Percentiles rank a stretch among this genome's conserved stretches.
These are phyloP conservation scores for Pythium biforme DNA, from an alignment of 352 stramenopile genomes.

Conservation along the genomic window DNA sequence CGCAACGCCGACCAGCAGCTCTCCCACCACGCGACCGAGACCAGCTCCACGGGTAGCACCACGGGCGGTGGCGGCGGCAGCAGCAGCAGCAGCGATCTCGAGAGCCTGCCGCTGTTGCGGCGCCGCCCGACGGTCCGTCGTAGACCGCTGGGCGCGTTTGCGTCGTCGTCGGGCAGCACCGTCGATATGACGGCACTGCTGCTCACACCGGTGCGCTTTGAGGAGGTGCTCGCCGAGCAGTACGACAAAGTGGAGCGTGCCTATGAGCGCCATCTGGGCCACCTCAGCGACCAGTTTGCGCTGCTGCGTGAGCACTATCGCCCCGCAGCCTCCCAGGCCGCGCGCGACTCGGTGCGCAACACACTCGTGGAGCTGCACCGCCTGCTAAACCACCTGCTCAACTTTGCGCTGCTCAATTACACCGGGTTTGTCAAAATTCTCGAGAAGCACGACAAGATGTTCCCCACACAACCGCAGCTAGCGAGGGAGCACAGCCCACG, in stretches of 20 bases:
- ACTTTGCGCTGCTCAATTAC: conserved; percentile 98
- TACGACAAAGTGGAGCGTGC: conserved; percentile 92
- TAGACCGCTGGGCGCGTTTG: background rate
- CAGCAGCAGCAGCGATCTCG: conserved; percentile 1
- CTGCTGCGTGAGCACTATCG: conserved; percentile 76
- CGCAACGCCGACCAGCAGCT: conserved; percentile 42
- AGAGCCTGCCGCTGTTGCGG: conserved; percentile 1
- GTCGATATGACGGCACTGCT: conserved; percentile 36
- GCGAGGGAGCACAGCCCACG: conserved; percentile 38
- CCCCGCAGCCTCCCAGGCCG: conserved; percentile 46
- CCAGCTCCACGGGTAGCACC: too few species aligned
- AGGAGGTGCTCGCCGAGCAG: conserved; percentile 76
- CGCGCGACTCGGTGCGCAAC: conserved; percentile 91
- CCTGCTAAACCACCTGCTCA: conserved; percentile 92
- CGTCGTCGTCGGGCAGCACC: background rate
- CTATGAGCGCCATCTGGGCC: conserved; percentile 81
- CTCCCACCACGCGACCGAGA: background rate
- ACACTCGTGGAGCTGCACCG: conserved; percentile 94
- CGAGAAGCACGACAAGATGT: conserved; percentile 95
- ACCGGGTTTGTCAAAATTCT: conserved; percentile 98
- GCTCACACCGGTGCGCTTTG: conserved; percentile 58
- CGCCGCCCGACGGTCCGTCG: background rate
- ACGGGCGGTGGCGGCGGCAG: too few species aligned
- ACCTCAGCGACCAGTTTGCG: conserved; percentile 84
- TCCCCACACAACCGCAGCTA: conserved; percentile 41